Conservation (phyloP, 2,329 filamentous ascomycete species). For the Apiospora marii region DNA sequence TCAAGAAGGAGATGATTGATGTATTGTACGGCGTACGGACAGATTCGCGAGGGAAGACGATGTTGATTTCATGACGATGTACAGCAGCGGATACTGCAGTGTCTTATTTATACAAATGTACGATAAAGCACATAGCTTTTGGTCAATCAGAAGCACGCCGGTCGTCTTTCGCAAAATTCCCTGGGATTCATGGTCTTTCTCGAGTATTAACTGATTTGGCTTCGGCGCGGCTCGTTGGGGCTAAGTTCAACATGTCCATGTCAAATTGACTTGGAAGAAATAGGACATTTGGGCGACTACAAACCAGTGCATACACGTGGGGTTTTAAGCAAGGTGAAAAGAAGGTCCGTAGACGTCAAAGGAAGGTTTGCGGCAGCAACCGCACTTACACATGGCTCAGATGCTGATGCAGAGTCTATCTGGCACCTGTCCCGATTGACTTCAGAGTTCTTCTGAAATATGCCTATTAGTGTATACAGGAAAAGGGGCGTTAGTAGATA, state of each 20-base stretch:
- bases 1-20: background rate
- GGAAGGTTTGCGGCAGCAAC: background rate
- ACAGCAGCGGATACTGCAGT: background rate
- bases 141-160: background rate
- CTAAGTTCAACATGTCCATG: too few relatives aligned
- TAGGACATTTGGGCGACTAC: too few relatives aligned
- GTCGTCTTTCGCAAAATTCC: background rate
- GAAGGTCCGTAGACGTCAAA: background rate
- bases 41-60: background rate
- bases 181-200: too few relatives aligned
- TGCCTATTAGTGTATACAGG: too few relatives aligned
- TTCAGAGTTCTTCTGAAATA: too few relatives aligned
- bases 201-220: too few relatives aligned
- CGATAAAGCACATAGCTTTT: too few relatives aligned
- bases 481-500: too few relatives aligned
- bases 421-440: background rate
- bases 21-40: background rate
- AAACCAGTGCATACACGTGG: too few relatives aligned
- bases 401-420: background rate
- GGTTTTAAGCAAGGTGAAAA: too few relatives aligned
- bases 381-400: background rate
- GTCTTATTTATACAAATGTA: background rate
- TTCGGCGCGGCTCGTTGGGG: too few relatives aligned
- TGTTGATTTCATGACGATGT: background rate
- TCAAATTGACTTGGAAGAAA: too few relatives aligned